Percentiles rank a stretch among this genome's conserved stretches.
These are phyloP conservation scores for Diplodia mutila DNA, from an alignment of 2,329 filamentous ascomycete species.

Conservation along the genomic window DNA sequence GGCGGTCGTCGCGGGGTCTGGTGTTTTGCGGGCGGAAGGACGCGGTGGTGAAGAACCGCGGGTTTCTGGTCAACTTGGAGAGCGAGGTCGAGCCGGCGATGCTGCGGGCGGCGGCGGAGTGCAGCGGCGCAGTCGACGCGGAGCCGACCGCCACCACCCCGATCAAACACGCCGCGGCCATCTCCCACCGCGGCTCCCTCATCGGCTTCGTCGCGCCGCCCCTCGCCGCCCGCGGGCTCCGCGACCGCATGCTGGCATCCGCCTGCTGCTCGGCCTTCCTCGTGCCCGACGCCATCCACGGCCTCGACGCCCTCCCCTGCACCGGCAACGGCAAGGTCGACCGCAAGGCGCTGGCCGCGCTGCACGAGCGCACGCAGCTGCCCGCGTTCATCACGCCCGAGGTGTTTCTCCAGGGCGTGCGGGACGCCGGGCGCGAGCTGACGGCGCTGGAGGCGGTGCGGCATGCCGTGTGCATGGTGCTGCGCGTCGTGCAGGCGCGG, in stretches of 20 bases:
- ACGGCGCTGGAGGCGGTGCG: background rate
- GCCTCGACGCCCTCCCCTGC: background rate
- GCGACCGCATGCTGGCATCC: background rate
- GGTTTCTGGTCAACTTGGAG: constrained; percentile 44
- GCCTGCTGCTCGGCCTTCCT: background rate
- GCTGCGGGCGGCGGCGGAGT: background rate
- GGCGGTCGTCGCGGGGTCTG: constrained; percentile 32
- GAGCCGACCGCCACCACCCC: too few species aligned
- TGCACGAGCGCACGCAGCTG: background rate
- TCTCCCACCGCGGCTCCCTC: background rate
- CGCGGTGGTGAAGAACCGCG: constrained; percentile 35
- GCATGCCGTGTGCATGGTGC: background rate
- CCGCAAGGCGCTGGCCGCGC: constrained; percentile 2
- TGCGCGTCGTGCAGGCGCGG: background rate
- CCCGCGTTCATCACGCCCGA: background rate
- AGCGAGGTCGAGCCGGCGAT: constrained; percentile 35
- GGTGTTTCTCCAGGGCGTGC: background rate
- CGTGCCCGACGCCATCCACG: constrained; percentile 7
- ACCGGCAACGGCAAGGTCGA: constrained; percentile 19
- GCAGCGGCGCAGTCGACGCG: too few species aligned
- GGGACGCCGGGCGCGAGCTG: background rate
- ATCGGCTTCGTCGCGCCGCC: constrained; percentile 9
- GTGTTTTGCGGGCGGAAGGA: constrained; percentile 27
- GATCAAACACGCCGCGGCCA: background rate
- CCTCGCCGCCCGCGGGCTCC: background rate